Conservation (phyloP, 805 yeast species). For the Kodamaea leandrae region DNA sequence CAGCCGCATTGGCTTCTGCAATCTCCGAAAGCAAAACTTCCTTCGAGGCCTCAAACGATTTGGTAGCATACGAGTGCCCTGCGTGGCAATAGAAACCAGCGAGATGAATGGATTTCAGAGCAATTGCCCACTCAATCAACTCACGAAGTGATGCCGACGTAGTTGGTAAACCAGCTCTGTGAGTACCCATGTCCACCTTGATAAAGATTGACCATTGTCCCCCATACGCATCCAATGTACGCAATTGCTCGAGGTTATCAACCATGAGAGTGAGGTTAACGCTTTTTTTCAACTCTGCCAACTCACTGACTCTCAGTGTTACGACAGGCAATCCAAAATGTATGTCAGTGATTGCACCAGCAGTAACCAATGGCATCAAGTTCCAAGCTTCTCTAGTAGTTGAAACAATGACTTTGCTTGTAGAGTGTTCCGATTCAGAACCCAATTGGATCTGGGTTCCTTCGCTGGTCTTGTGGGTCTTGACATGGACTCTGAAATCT, state of each 20-base stretch:
- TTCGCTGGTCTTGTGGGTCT: conserved; percentile 69
- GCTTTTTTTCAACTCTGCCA: conserved; percentile 40
- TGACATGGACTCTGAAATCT: conserved; percentile 67
- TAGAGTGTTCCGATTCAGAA: conserved; percentile 28
- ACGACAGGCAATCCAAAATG: conserved; percentile 45
- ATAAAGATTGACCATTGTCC: conserved; percentile 61
- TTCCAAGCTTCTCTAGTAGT: conserved; percentile 68
- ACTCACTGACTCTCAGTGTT: conserved; percentile 46
- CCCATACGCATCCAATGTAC: conserved; percentile 40
- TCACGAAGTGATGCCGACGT: conserved; percentile 35
- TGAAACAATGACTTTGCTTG: conserved; percentile 60
- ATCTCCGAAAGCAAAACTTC: conserved; percentile 54
- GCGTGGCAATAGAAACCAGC: conserved; percentile 79
- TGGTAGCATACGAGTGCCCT: conserved; percentile 66
- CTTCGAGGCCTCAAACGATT: conserved; percentile 45
- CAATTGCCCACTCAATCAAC: conserved; percentile 31
- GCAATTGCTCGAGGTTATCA: conserved; percentile 59
- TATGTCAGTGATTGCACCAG: conserved; percentile 36
- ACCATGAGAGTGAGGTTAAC: conserved; percentile 55
- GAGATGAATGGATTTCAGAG: conserved; percentile 29
- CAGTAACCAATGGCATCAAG: conserved; percentile 37
- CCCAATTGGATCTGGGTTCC: conserved; percentile 58
- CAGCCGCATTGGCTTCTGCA: conserved; percentile 54
- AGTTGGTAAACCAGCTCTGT: conserved; percentile 57
- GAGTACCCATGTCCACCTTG: conserved; percentile 69